Base-by-base conservation (phyloP, 495 filamentous ascomycete species). In the Saxophila tyrrhenica region DNA sequence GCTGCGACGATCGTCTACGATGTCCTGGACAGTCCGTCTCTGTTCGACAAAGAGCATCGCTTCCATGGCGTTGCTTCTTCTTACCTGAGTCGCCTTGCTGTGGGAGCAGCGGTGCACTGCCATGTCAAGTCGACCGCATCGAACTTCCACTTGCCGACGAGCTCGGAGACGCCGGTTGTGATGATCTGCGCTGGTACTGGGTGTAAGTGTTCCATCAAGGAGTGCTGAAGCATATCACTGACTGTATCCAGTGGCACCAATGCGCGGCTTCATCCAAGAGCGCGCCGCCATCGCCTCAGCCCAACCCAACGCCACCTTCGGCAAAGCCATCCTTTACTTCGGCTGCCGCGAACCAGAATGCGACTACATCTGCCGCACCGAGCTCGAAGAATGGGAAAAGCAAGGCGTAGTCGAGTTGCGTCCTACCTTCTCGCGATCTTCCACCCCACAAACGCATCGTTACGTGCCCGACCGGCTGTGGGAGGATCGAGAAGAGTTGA, bases 1-100 rank as follows among this genome's bases (percentile, higher is more conserved):
- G 83, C 65, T 73, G 80, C 0, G 68, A 64, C 3, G 71, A 73
- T 90, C 22, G 87, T 85, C 15, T 86, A 82, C 73, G 71, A 71
- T 2, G 72, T 88, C 16, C 73, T 86, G 60, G 74, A 79, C 49
- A 71, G 71, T 2, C 75, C 78, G 0, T 73, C 81, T 7, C 70
- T 77, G 11, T 74, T 76, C 0, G 72, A 68, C 48, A 66, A 71
- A 8, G 64, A 63, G 45, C 66, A 65, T 32, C 62, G 39, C 50
- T 43, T 50, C 29, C 13, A 35, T 13, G 65, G 65, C 38, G 64
- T 68, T 5, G 56, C 62, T 10, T 53, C 55, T 13, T 57, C 38
- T 50, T 66, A 66, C 45, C 60, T 68, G n/a, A 50, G n/a, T n/a
- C n/a, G n/a, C n/a, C n/a, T n/a, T n/a, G n/a, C n/a, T n/a, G n/a